Conservation (phyloP, 345 rosid species). For the Iberis pinnata region DNA sequence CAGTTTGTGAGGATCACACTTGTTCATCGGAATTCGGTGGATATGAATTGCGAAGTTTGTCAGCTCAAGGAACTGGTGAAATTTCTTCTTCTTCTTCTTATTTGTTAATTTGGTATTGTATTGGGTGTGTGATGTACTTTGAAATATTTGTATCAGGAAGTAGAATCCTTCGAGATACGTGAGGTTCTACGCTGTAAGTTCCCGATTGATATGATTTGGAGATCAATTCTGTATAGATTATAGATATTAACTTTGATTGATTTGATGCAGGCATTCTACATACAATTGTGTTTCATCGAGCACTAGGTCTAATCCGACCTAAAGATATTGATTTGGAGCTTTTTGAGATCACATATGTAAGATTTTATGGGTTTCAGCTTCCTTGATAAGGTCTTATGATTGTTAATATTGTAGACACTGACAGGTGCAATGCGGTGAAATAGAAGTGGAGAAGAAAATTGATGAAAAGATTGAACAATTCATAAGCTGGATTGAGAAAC, state of each 20-base stretch:
- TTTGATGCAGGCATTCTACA: conserved; percentile 69
- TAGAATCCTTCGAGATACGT: conserved; percentile 72
- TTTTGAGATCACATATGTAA: conserved; percentile 81
- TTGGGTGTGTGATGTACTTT: neutral
- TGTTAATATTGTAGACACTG: conserved; percentile 1
- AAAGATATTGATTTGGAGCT: conserved; percentile 88
- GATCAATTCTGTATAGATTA: neutral
- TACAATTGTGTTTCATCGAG: conserved; percentile 84
- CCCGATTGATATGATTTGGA: conserved; percentile 3
- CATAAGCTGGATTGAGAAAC: conserved; percentile 86
- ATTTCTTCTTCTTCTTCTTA: neutral
- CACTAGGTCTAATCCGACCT: conserved; percentile 87
- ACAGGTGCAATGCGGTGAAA: conserved; percentile 87
- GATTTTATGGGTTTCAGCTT: neutral
- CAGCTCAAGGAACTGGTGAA: neutral
- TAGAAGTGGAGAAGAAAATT: conserved; percentile 83
- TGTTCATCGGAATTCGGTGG: neutral
- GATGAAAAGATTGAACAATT: conserved; percentile 90
- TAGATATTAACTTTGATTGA: too few relatives aligned
- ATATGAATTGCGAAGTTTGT: neutral
- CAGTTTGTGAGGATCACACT: too few relatives aligned
- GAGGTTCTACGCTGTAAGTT: conserved; percentile 85
- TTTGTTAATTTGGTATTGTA: neutral
- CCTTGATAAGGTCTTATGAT: neutral
- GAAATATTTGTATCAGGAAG: conserved; percentile 41